Conservation (phyloP, 139 green algal genomes). For the Mesostigma viride region DNA sequence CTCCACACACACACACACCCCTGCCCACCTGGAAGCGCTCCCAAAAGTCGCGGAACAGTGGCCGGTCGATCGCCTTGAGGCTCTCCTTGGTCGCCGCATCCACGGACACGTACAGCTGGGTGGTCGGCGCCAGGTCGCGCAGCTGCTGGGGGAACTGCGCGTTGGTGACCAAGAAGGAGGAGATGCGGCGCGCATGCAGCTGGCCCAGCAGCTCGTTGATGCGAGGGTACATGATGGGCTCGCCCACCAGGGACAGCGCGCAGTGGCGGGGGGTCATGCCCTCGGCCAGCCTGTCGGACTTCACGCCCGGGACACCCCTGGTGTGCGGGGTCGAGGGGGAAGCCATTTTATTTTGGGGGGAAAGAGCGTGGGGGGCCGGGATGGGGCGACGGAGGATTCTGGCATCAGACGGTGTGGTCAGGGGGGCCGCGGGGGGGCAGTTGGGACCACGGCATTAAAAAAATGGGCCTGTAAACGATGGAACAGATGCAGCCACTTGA, state of each 20-base stretch:
- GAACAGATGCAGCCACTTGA: no score
- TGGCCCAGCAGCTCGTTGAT: constrained; percentile 58
- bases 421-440: no score
- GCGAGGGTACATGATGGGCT: constrained; percentile 82
- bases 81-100: constrained; percentile 65
- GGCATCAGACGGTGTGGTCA: no score
- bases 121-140: constrained; percentile 49
- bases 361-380: neutral
- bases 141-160: constrained; percentile 64
- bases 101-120: constrained; percentile 70
- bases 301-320: constrained; percentile 53
- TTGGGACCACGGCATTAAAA: no score
- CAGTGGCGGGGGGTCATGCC: constrained; percentile 56
- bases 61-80: constrained; percentile 68
- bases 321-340: no score
- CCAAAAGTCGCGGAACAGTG: constrained; percentile 71
- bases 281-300: constrained; percentile 44
- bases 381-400: neutral
- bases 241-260: constrained; percentile 63
- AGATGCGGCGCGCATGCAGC: constrained; percentile 58
- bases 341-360: no score
- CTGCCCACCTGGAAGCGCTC: constrained; percentile 50
- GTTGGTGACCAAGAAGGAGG: constrained; percentile 74
- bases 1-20: no score
- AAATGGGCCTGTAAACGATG: no score